These are phyloP conservation scores for Fraxinus excelsior DNA, from an alignment of 257 asterid species.

Conservation along the genomic window DNA sequence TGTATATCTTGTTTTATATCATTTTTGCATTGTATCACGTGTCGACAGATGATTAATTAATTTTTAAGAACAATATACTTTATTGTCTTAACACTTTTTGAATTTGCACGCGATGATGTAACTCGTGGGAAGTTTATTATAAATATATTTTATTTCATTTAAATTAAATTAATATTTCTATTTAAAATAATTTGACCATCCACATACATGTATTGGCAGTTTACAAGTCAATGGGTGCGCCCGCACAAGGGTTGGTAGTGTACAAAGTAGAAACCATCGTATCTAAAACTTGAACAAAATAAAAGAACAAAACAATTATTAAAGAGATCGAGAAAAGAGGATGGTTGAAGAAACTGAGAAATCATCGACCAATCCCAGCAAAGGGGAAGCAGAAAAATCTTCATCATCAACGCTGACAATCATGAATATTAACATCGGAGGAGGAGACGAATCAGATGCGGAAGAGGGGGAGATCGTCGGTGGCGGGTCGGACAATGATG, in stretches of 20 bases:
- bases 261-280: neutral
- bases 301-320: neutral
- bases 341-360: conserved; percentile 50
- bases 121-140: too few species aligned
- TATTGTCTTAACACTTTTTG: too few species aligned
- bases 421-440: neutral
- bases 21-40: too few species aligned
- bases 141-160: too few species aligned
- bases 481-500: conserved; percentile 26
- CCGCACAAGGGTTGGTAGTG: neutral
- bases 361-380: conserved; percentile 25
- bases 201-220: too few species aligned
- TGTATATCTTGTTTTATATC: too few species aligned
- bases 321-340: neutral
- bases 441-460: conserved; percentile 13
- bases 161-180: too few species aligned
- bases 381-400: conserved; percentile 29
- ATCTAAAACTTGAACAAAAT: neutral
- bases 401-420: neutral
- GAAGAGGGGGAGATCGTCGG: conserved; percentile 30
- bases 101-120: too few species aligned
- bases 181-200: too few species aligned
- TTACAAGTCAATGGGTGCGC: too few species aligned
- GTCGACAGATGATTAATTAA: too few species aligned
- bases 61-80: too few species aligned